Conservation (phyloP, 1,284 basidiomycete species). For the Leccinum proliferum region DNA sequence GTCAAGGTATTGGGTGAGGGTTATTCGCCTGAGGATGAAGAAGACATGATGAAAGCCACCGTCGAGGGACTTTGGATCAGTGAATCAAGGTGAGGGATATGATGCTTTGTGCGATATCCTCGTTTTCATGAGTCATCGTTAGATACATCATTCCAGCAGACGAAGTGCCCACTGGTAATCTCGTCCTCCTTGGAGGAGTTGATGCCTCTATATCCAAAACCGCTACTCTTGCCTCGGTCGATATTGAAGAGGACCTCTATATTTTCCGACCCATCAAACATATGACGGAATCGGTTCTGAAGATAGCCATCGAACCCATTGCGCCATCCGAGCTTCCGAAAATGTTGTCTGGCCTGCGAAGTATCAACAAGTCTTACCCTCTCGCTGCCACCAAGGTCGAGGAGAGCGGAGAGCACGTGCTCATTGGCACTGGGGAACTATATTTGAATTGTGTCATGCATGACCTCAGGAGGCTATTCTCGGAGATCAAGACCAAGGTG, state of each 20-base stretch:
- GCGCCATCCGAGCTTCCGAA: constrained; percentile 97
- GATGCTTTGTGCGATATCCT: constrained; percentile 1
- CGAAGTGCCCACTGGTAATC: constrained; percentile 87
- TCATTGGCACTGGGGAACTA: constrained; percentile 95
- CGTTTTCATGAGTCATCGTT: constrained; percentile 13
- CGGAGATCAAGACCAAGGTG: constrained; percentile 99
- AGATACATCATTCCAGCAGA: constrained; percentile 90
- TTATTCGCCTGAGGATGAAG: constrained; percentile 96
- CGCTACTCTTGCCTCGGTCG: constrained; percentile 77
- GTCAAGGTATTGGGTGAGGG: constrained; percentile 98
- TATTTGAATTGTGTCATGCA: constrained; percentile 98
- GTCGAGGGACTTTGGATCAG: constrained; percentile 89
- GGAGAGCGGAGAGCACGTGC: constrained; percentile 96
- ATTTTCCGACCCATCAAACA: constrained; percentile 96
- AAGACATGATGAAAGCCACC: constrained; percentile 87
- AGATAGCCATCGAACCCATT: constrained; percentile 98
- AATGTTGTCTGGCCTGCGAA: constrained; percentile 95
- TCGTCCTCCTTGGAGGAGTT: constrained; percentile 89
- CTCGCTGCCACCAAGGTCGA: constrained; percentile 94
- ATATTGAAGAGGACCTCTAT: constrained; percentile 80
- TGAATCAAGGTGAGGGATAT: constrained; percentile 70
- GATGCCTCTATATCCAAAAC: constrained; percentile 95
- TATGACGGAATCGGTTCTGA: constrained; percentile 96
- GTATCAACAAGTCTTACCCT: constrained; percentile 98
- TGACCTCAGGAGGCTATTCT: constrained; percentile 88